Base-by-base conservation (phyloP, 176 grass and related monocot genomes). In the Stipa capillata region DNA sequence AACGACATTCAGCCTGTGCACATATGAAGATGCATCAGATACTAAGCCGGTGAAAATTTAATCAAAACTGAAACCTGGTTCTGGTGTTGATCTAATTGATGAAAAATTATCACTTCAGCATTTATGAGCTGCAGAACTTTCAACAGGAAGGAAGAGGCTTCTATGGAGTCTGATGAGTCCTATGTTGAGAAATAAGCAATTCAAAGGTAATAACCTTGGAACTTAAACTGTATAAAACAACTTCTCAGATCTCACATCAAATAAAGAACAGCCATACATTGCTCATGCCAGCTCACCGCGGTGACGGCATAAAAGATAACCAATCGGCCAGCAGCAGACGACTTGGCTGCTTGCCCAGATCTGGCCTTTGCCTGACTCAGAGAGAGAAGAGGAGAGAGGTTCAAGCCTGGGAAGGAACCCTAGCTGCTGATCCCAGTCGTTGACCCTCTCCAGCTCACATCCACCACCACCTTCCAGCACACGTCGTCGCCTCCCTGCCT, bases 1-100 rank as follows among this genome's bases (percentile, higher is more conserved):
- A 44, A 56, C 74, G 77, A n/a, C 93, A 97, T 78, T 97, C 87
- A n/a, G 86, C 78, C 93, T 97, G 81, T 74, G 55, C 65, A 89
- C 20, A 87, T 82, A 90, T 51, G 18, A 88, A 83, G 33, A 78
- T 62, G 44, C 35, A 51, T 76, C 55, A 78, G 42, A 52, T 77
- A 37, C n/a, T 73, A 77, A 68, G 31, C 20, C 77, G 45, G 79
- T 20, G 15, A 69, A 79, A 54, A 58, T 4, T 39, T 66, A 43
- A 43, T 64, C 9, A 80, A 63, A 80, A 78, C 70, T 67, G 40
- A 20, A 72, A 66, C n/a, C 21, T 56, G n/a, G 27, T 52, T 20
- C 10, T 24, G 0, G 51, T 40, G 42, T 85, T 57, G 50, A 82
- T 82, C 29, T 36, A 57, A 49, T 36, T 48, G n/a, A 60, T 18